These are phyloP conservation scores for Mollisiaceae sp. DNA, from an alignment of 2,329 filamentous ascomycete species.

Conservation along the genomic window DNA sequence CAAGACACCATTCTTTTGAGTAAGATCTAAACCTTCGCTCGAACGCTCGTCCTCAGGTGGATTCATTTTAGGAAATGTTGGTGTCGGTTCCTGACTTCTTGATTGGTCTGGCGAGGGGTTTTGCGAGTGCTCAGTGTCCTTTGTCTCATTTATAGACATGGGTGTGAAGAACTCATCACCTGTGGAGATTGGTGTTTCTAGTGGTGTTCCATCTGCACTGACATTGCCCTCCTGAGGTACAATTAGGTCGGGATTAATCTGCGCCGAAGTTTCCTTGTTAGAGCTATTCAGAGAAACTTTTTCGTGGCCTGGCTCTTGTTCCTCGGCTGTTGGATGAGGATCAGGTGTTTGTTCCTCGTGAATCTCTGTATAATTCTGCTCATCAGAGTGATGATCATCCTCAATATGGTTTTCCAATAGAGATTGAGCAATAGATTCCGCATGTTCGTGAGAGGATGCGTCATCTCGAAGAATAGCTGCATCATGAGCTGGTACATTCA, in stretches of 20 bases:
- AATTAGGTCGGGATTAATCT: background rate
- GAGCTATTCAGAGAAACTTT: background rate
- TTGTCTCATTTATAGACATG: background rate
- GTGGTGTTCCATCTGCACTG: background rate
- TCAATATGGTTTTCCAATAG: too few relatives aligned
- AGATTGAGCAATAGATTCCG: background rate
- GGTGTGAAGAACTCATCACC: slow-evolving; percentile 1
- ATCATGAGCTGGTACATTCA: background rate
- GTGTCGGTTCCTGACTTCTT: slow-evolving; percentile 7
- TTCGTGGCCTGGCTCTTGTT: background rate
- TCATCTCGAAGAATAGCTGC: background rate
- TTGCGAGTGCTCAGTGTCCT: background rate
- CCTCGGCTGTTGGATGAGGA: background rate
- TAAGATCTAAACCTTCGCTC: background rate
- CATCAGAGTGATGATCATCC: too few relatives aligned
- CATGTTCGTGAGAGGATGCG: background rate
- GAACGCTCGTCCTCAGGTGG: background rate
- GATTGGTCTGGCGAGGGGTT: background rate
- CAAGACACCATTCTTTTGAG: background rate
- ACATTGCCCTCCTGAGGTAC: background rate
- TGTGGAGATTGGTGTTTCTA: background rate
- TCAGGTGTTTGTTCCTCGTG: background rate
- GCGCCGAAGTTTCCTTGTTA: background rate
- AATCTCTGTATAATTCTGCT: too few relatives aligned
- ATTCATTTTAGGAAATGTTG: background rate